Base-by-base conservation (phyloP, 2,329 filamentous ascomycete genomes). In the Lasiodiplodia theobromae region DNA sequence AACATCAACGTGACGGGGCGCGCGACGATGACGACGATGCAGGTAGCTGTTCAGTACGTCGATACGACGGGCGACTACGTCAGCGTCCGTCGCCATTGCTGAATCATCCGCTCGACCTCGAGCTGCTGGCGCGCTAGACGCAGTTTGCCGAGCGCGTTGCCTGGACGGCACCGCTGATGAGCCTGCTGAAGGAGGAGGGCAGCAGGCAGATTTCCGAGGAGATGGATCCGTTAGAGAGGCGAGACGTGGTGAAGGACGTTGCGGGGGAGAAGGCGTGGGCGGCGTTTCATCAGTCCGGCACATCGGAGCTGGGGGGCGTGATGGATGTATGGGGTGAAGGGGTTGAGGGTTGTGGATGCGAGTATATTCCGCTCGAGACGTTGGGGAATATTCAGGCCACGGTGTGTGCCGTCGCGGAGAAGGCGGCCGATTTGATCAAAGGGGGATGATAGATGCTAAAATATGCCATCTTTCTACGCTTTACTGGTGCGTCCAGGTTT, bases 91-190 rank as follows among this genome's bases (percentile, higher is more conserved):
- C 37, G 57, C 63, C 12, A 52, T 66, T 25, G 11, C 67, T 75
- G 3, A 69, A 69, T 10, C 70, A 79, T 67, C 79, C 82, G 0
- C 69, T 81, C 12, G 83, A 84, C 69, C 69, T 81, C 10, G 77
- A 82, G 44, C 66, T 84, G 12, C 75, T 79, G 0, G 77, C 79
- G 0, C 75, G 77, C 6, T 75, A 79, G 44, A 71, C 76, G 4
- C 75, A 75, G 16, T 80, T 76, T 66, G 70, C 79, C 6, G 76
- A 82, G 2, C 76, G 69, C 2, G 72, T 82, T 25, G 73, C 74
- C 2, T 66, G 72, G 8, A 74, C 78, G 0, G 69, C 72, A 25
- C 78, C 81, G 1, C 67, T 83, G 23, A 72, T 69, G 0, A 66
- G 70, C 3, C 70, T 79, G 5, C 70, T 83, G 6, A 81, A 79